A percentile compares a stretch with the other conserved stretches of the same genome.
phyloP scores from a whole-genome alignment of 352 stramenopile genomes.

The Salisapilia sapeloensis region DNA sequence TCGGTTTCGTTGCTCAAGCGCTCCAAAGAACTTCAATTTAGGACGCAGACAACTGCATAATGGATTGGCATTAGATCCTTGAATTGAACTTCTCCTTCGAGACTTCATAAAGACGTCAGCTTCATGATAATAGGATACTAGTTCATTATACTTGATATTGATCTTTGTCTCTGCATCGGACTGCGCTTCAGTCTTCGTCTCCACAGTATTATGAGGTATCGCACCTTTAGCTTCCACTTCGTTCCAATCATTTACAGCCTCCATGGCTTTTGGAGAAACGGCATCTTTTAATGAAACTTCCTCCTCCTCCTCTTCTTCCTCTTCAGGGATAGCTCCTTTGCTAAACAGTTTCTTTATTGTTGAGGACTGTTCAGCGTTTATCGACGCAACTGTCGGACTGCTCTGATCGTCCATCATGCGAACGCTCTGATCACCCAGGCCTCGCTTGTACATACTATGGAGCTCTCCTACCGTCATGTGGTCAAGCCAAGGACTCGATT shows the following conservation, averaged over 20 bases:
- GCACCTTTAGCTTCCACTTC: conserved; percentile 28
- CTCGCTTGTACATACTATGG: conserved; percentile 68
- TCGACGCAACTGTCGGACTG: conserved; percentile 1
- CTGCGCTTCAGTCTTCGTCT: background rate
- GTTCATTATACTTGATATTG: no score
- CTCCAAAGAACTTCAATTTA: conserved; percentile 25
- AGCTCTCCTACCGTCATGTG: conserved; percentile 39
- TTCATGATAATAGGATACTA: no score
- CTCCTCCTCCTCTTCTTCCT: conserved; percentile 10
- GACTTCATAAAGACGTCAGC: no score
- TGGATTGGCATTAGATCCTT: no score
- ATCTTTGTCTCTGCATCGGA: no score
- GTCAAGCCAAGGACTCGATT: background rate
- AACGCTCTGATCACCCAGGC: conserved; percentile 52
- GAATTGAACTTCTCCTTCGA: no score
- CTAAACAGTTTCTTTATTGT: conserved; percentile 7
- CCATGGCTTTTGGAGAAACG: conserved; percentile 3
- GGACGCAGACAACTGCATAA: conserved; percentile 37
- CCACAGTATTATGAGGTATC: no score
- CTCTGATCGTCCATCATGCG: conserved; percentile 19
- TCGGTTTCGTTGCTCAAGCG: conserved; percentile 43
- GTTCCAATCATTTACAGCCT: conserved; percentile 25
- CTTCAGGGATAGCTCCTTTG: conserved; percentile 31
- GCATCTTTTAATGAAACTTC: conserved; percentile 4
- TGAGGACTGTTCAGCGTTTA: background rate